phyloP scores from a whole-genome alignment of 371 early-diverging fungal species.

The Mortierella sp. region DNA sequence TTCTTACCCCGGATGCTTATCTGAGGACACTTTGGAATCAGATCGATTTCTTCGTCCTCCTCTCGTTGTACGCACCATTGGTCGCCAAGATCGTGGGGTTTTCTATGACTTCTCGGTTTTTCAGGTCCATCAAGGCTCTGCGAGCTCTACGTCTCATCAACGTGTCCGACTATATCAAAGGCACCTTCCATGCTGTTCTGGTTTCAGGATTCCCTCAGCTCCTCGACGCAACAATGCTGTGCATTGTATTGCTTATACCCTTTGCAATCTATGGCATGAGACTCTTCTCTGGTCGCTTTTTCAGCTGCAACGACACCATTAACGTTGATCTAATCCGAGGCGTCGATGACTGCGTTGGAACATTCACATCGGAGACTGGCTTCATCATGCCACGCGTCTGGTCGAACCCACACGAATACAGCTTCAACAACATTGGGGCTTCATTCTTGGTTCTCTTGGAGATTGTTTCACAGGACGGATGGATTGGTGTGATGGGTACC shows the following conservation, averaged over 20 bases:
- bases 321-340: conserved; percentile 1
- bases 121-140: conserved; percentile 73
- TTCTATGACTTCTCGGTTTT: conserved; percentile 64
- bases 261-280: conserved; percentile 77
- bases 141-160: conserved; percentile 74
- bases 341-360: conserved; percentile 57
- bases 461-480: conserved; percentile 77
- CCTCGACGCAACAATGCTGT: conserved; percentile 65
- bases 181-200: conserved; percentile 70
- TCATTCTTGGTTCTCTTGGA: conserved; percentile 72
- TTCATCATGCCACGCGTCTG: conserved; percentile 65
- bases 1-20: conserved; percentile 75
- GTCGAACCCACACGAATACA: conserved; percentile 72
- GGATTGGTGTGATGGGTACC: conserved; percentile 71
- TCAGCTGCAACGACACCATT: conserved; percentile 65
- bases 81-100: conserved; percentile 59
- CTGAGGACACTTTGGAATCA: conserved; percentile 71
- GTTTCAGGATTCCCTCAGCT: conserved; percentile 68
- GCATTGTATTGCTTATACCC: conserved; percentile 69
- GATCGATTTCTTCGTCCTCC: conserved; percentile 73
- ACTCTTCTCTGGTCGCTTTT: conserved; percentile 68
- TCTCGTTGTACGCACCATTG: conserved; percentile 65
- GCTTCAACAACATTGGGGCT: conserved; percentile 72
- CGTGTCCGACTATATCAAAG: conserved; percentile 64
- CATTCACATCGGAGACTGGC: conserved; percentile 17